Base-by-base conservation (phyloP, 164 flowering plant species). In the Litsea cubeba region DNA sequence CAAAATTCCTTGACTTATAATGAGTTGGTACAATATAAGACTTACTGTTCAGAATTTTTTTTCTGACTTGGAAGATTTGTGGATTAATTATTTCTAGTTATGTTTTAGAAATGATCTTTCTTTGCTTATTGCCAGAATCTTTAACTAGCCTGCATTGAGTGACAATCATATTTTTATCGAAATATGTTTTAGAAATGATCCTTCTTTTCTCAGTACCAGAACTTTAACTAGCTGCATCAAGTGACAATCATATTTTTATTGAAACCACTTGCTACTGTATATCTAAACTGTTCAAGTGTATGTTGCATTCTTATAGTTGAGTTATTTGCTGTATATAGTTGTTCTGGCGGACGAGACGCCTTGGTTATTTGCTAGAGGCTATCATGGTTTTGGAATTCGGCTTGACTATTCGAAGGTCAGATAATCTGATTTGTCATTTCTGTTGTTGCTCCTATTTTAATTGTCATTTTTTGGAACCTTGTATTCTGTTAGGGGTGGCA, bases 321-420 rank as follows among this genome's bases (percentile, higher is more conserved):
- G n/a, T 57, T 70, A 18, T 57, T 57, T 76, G 18, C 23, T 72
- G 62, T 63, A 20, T 78, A n/a, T 74, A 95, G 99, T 85, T 95
- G 79, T 95, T 82, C 79, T 91, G 92, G 92, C 90, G 90, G 35
- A 93, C 98, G 5, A 81, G 81, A 75, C 51, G 83, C 74, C 71
- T 85, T 68, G 97, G 98, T 68, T 95, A 91, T 81, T 77, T 95
- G 80, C 18, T 90, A 74, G 98, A 93, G 81, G 90, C 97, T 49
- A 84, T 95, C 67, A 84, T 89, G 92, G 82, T 91, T 74, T 81
- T 93, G 89, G 99, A 95, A 82, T 90, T 87, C 75, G 99, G 98
- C 51, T 84, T 95, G 83, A 79, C 86, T 22, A 74, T 93, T 20
- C 80, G 92, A 73, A 90, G 97, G 99, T 95, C 60, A 81, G 81